phyloP scores from a whole-genome alignment of 768 basidiomycete species.

The Mycena metata region DNA sequence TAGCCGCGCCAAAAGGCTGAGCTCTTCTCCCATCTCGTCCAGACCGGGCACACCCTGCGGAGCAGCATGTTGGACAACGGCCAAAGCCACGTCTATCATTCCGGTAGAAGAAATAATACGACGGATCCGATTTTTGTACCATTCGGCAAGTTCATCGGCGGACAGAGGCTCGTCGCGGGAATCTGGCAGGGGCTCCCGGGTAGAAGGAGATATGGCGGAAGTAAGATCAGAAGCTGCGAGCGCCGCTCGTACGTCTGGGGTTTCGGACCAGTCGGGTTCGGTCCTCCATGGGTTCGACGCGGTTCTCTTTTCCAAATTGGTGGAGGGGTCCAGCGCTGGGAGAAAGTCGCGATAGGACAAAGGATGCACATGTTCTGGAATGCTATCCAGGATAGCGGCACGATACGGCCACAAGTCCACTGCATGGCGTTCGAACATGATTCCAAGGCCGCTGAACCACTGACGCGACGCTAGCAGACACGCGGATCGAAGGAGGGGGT shows the following conservation, averaged over 20 bases:
- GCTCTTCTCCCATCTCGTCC: slow-evolving; percentile 91
- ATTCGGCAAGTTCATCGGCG: slow-evolving; percentile 68
- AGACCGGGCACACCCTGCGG: slow-evolving; percentile 82
- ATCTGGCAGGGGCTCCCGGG: slow-evolving; percentile 17
- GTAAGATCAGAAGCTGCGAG: slow-evolving; percentile 37
- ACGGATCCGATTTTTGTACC: slow-evolving; percentile 82
- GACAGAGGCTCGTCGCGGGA: slow-evolving; percentile 34
- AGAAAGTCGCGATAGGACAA: slow-evolving; percentile 71
- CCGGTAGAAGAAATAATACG: slow-evolving; percentile 75
- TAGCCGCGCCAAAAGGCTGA: slow-evolving; percentile 86
- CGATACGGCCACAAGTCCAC: slow-evolving; percentile 75
- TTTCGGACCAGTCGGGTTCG: slow-evolving; percentile 73
- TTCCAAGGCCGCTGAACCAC: slow-evolving; percentile 68
- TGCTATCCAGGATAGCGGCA: slow-evolving; percentile 73
- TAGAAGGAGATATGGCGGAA: slow-evolving; percentile 10
- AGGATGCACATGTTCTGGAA: slow-evolving; percentile 83
- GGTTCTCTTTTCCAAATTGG: slow-evolving; percentile 57
- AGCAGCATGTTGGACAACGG: slow-evolving; percentile 87
- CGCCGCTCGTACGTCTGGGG: slow-evolving; percentile 55
- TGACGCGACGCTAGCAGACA: slow-evolving; percentile 75
- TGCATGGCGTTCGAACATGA: slow-evolving; percentile 72
- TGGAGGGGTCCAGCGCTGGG: slow-evolving; percentile 68
- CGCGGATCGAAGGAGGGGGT: slow-evolving; percentile 70
- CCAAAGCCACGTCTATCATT: slow-evolving; percentile 83
- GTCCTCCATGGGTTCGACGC: slow-evolving; percentile 61